phyloP scores from a whole-genome alignment of 495 filamentous ascomycete genomes.

The Aspergillus sparsus region DNA sequence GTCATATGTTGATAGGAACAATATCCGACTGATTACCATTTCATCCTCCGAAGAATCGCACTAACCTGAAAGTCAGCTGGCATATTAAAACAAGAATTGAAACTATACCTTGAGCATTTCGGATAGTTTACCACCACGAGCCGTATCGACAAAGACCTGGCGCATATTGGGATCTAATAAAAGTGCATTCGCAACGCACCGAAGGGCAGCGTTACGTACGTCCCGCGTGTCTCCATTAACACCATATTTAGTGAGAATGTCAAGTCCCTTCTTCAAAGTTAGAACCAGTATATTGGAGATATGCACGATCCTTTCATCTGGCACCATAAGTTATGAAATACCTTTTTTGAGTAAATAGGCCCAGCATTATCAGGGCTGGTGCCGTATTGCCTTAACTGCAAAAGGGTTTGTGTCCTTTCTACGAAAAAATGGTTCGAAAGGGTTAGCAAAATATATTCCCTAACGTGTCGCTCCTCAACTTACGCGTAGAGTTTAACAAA shows the following conservation, averaged over 20 bases:
- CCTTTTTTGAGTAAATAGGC: slow-evolving; percentile 78
- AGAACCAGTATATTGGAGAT: slow-evolving; percentile 15
- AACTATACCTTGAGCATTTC: slow-evolving; percentile 62
- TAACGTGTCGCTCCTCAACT: slow-evolving; percentile 27
- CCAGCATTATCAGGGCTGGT: slow-evolving; percentile 69
- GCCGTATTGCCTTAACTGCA: slow-evolving; percentile 77
- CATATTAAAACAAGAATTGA: neutral
- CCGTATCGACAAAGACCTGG: slow-evolving; percentile 80
- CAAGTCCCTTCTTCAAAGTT: slow-evolving; percentile 64
- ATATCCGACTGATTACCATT: slow-evolving; percentile 77
- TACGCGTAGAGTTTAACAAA: slow-evolving; percentile 57
- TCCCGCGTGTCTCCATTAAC: slow-evolving; percentile 60
- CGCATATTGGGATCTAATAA: slow-evolving; percentile 70
- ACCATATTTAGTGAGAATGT: slow-evolving; percentile 68
- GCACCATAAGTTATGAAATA: slow-evolving; percentile 33
- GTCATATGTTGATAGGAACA: slow-evolving; percentile 85
- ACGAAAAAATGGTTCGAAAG: neutral
- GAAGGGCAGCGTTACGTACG: slow-evolving; percentile 74
- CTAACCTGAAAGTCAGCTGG: slow-evolving; percentile 33
- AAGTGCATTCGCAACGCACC: slow-evolving; percentile 85
- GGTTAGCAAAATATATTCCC: slow-evolving; percentile 14
- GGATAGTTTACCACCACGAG: slow-evolving; percentile 68
- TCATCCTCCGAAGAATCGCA: slow-evolving; percentile 82
- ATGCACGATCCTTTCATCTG: no score
- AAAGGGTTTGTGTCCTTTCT: slow-evolving; percentile 67